Evolutionary conservation across 805 yeast species (phyloP), one percentile per base, ranked within the genome.

Genomic region (Cephaloascus albidus): DNA sequence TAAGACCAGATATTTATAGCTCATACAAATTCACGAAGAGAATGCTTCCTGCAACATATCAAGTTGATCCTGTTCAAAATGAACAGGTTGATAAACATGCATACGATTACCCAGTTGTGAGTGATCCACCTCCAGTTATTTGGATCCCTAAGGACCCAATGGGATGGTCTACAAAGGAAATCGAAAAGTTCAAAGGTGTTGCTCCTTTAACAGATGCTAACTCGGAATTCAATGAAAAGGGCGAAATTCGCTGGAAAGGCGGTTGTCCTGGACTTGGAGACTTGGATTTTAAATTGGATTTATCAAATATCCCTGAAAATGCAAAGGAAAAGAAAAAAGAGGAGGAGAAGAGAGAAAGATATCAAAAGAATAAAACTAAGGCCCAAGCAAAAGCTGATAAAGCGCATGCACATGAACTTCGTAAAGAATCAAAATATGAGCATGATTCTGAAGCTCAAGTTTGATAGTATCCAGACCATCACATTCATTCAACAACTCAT

Each of bases 101-200:
- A 1, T 90, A 81, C 59, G 76, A 78, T 51, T 74, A 72, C 52
- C 97, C 97, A 2, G 85, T 81, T 4, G 78, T 81, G 15, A 63
- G 76, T 20, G 81, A 81, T 0, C 57, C 67, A 35, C 73, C 85
- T 48, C 95, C 95, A 2, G 66, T 69, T n/a, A 62, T 90, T 17
- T 90, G 98, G 98, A 76, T 90, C 51, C 94, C 97, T n/a, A 65
- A 67, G 42, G 98, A 90, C 57, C 81, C 85, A 8, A 76, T 78
- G 74, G 97, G 97, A 1, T 72, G 86, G 49, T 83, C 95, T 1
- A 60, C 67, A 2, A 54, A 52, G 12, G 78, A 81, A 49, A 78
- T 84, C 18, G 72, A 70, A 32, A 65, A 75, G 33, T 69, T 85
- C 38, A 55, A 63, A 17, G 71, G 68, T 1, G 65, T 77, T 5